phyloP scores from a whole-genome alignment of 148 eudicot genomes.

The Fagopyrum tataricum region DNA sequence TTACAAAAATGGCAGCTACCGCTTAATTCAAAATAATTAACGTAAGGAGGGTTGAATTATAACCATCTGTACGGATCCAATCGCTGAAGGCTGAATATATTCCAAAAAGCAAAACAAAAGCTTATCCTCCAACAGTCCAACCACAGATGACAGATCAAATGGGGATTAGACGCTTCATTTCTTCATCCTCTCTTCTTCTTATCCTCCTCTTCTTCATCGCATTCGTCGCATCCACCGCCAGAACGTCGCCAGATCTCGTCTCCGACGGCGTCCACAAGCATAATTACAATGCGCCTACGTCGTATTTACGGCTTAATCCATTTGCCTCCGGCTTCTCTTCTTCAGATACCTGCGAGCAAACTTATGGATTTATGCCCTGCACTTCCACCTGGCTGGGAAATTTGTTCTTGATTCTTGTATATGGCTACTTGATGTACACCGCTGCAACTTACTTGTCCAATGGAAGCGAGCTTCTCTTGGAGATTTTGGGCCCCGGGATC shows the following conservation, averaged over 20 bases:
- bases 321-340: background rate
- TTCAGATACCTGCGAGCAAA: conserved; percentile 46
- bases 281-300: background rate
- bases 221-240: conserved; percentile 18
- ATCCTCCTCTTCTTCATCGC: conserved; percentile 19
- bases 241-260: conserved; percentile 24
- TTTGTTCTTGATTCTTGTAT: conserved; percentile 51
- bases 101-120: background rate
- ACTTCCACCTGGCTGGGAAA: conserved; percentile 56
- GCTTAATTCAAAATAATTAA: too few species aligned
- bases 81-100: background rate
- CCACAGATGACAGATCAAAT: background rate
- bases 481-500: conserved; percentile 87
- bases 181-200: conserved; percentile 12
- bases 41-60: too few species aligned
- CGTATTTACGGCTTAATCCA: conserved; percentile 5
- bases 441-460: conserved; percentile 66
- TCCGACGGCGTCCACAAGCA: conserved; percentile 28
- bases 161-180: conserved; percentile 12
- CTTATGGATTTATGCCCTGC: conserved; percentile 86
- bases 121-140: background rate
- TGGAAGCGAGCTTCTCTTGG: conserved; percentile 77
- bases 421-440: conserved; percentile 64
- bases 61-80: background rate
- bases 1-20: background rate